A percentile compares a stretch with the other conserved stretches of the same genome.
These are phyloP conservation scores for Fraxinus platypoda DNA, from an alignment of 305 asterid genomes.

Conservation along the genomic window DNA sequence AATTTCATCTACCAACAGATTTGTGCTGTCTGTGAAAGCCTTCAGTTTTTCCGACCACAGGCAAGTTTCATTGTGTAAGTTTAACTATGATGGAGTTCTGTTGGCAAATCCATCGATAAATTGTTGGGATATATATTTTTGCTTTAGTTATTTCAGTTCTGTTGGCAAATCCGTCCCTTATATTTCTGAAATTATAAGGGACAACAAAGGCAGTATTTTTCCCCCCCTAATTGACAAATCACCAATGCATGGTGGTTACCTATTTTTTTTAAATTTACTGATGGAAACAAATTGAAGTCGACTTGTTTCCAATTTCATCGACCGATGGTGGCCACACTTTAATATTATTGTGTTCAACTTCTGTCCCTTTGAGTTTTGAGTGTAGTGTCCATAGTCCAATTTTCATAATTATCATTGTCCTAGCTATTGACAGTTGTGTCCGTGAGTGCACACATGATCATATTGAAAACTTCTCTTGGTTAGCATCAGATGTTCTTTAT, in stretches of 20 bases:
- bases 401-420: background rate
- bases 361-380: background rate
- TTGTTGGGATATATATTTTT: background rate
- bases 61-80: background rate
- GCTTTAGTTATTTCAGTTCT: background rate
- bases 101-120: background rate
- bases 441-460: background rate
- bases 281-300: background rate
- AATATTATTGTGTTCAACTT: background rate
- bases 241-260: background rate
- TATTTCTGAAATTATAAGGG: background rate
- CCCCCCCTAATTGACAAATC: background rate
- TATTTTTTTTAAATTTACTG: background rate
- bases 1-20: background rate
- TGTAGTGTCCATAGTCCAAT: background rate
- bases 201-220: background rate
- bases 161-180: background rate
- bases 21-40: background rate
- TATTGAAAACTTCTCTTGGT: background rate
- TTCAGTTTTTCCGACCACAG: background rate
- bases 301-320: background rate
- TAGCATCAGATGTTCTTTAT: background rate
- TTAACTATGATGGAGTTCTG: background rate
- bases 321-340: background rate
- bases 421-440: background rate